Evolutionary conservation across 768 basidiomycete genomes (phyloP), one percentile per base, ranked within the genome.

Genomic region (Sarcomyxa edulis): DNA sequence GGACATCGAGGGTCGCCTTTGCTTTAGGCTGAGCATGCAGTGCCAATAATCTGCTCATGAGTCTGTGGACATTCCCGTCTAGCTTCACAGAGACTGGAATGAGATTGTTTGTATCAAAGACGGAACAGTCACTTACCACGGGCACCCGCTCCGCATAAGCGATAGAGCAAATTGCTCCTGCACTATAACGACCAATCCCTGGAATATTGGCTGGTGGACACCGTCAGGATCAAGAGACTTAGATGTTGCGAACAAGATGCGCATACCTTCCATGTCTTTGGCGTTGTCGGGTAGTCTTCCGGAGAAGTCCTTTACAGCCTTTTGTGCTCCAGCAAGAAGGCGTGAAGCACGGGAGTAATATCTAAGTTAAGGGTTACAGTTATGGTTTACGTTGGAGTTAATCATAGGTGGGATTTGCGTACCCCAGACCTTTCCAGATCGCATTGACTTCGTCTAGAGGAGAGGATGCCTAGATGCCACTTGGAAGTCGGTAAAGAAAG

Each of bases 401-500:
- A n/a, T n/a, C n/a, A n/a, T n/a, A n/a, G n/a, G n/a, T n/a, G n/a
- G n/a, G n/a, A n/a, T n/a, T n/a, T n/a, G n/a, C n/a, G n/a, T n/a
- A n/a, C n/a, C 92, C 91, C 2, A 94, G 68, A 12, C 91, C 92
- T 55, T 90, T 90, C 94, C 94, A 98, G 7, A 89, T 62, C 1
- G 76, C 63, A 55, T 97, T 94, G 42, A 96, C 90, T 15, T 84
- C 76, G 50, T 97, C 90, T 44, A 89, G 74, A 44, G 78, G 74
- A 12, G 86, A 76, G 28, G 59, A 57, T 7, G 89, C 85, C 78
- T 81, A 45, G 41, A n/a, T n/a, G n/a, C n/a, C n/a, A n/a, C n/a
- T n/a, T n/a, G n/a, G n/a, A n/a, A n/a, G n/a, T n/a, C n/a, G n/a
- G n/a, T n/a, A n/a, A n/a, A n/a, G n/a, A n/a, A n/a, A n/a, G n/a